These are phyloP conservation scores for Kodamaea sp. DNA, from an alignment of 1,139 yeast species.

Conservation along the genomic window DNA sequence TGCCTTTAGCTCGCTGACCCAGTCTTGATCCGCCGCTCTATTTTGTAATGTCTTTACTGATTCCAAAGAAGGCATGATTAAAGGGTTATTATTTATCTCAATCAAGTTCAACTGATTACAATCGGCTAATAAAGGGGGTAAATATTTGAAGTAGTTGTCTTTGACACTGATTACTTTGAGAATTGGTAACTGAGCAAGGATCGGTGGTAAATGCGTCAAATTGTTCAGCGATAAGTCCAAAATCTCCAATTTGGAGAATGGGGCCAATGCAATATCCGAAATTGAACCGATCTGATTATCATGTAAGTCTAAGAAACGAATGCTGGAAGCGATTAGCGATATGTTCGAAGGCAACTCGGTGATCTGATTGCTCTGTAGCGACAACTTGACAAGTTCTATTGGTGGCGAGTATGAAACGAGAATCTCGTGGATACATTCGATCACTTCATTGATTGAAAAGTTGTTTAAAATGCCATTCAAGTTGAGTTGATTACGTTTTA, in stretches of 20 bases:
- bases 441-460: slow-evolving; percentile 11
- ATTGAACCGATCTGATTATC: slow-evolving; percentile 52
- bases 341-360: slow-evolving; percentile 49
- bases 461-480: slow-evolving; percentile 7
- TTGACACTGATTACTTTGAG: slow-evolving; percentile 61
- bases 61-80: slow-evolving; percentile 48
- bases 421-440: slow-evolving; percentile 17
- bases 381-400: slow-evolving; percentile 47
- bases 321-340: slow-evolving; percentile 35
- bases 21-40: slow-evolving; percentile 45
- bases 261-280: slow-evolving; percentile 36
- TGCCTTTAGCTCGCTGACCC: slow-evolving; percentile 51
- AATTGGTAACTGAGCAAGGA: slow-evolving; percentile 36
- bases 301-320: slow-evolving; percentile 66
- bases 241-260: slow-evolving; percentile 52
- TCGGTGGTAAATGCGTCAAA: slow-evolving; percentile 36
- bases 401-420: slow-evolving; percentile 22
- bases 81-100: slow-evolving; percentile 71
- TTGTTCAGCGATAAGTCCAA: slow-evolving; percentile 65
- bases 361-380: slow-evolving; percentile 51
- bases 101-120: slow-evolving; percentile 53
- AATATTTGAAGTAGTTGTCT: slow-evolving; percentile 53
- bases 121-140: slow-evolving; percentile 56
- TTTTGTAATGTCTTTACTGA: slow-evolving; percentile 32
- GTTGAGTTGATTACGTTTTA: slow-evolving; percentile 14